Conservation (phyloP, 2,329 filamentous ascomycete genomes). For the Aureobasidium sp. region DNA sequence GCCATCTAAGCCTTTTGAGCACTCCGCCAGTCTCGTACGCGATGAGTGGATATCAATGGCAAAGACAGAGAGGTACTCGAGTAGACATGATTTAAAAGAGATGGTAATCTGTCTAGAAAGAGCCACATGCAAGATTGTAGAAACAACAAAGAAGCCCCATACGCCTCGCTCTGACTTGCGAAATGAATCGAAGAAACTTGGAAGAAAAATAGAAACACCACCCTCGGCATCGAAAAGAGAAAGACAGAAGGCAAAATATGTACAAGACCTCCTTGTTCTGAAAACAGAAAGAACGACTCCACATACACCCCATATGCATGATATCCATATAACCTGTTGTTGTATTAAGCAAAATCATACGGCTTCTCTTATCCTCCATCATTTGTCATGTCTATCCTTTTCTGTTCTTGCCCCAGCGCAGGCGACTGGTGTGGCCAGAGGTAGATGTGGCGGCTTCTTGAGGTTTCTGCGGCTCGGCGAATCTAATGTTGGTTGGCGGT, state of each 20-base stretch:
- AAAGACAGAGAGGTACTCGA: too few relatives aligned
- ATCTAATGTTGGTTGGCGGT: slow-evolving; percentile 30
- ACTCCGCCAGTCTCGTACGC: not conserved
- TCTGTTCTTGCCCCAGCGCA: slow-evolving; percentile 11
- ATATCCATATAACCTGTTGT: not conserved
- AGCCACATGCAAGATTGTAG: not conserved
- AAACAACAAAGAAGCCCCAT: not conserved
- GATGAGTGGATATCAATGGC: too few relatives aligned
- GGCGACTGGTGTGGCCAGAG: not conserved
- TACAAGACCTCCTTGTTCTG: not conserved
- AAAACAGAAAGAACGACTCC: not conserved
- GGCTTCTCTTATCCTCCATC: not conserved
- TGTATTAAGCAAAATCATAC: not conserved
- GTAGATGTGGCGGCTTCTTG: not conserved
- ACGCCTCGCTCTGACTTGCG: slow-evolving; percentile 4
- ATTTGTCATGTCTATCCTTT: not conserved
- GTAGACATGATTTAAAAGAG: not conserved
- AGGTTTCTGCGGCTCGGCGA: slow-evolving; percentile 14
- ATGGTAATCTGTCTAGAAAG: not conserved
- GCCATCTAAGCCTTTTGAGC: not conserved
- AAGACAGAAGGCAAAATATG: not conserved
- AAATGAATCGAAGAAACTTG: not conserved
- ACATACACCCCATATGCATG: not conserved
- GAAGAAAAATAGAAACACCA: not conserved
- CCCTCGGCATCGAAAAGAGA: not conserved